Evolutionary conservation across 2,329 filamentous ascomycete species (phyloP), one percentile per base, ranked within the genome.

Genomic region (Lomentospora prolificans): DNA sequence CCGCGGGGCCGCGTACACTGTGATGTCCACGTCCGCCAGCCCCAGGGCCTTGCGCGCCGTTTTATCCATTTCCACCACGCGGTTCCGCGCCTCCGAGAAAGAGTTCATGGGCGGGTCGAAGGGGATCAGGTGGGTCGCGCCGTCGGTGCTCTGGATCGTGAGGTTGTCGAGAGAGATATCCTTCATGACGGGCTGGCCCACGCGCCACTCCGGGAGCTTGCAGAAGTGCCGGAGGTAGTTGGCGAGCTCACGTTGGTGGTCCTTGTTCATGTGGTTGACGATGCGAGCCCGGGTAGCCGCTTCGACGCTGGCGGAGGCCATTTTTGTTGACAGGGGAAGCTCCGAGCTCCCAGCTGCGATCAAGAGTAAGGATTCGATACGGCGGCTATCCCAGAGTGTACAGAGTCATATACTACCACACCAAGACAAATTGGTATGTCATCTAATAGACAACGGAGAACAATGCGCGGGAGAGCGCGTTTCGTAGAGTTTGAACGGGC

Each of bases 221-320:
- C 74, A 76, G 73, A 84, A 90, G 69, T 90, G 81, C 60, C 84
- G 84, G n/a, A 95, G 80, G 70, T 91, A 95, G 65, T 86, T 79
- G 57, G 80, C 73, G 52, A 96, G 82, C 57, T 89, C 89, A 62
- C 82, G 78, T 53, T 78, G 74, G 72, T 96, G 92, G 69, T 92
- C 87, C 46, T 75, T 74, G 72, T 96, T 96, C 89, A 96, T 94
- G 75, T 96, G 91, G 31, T 76, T 76, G 65, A 92, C 80, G 68
- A 74, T 73, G 61, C 71, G 69, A 39, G 62, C 61, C 50, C 66
- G 69, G 57, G 65, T 61, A 33, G 62, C 63, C 51, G 63, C 63
- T 22, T 69, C 66, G n/a, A 27, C 24, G 44, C 36, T 25, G 44
- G 53, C 7, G 2, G 53, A 36, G 19, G 51, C 51, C 51, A 53